Evolutionary conservation across 164 flowering plant genomes (phyloP).

Genomic region (Stephania japonica): DNA sequence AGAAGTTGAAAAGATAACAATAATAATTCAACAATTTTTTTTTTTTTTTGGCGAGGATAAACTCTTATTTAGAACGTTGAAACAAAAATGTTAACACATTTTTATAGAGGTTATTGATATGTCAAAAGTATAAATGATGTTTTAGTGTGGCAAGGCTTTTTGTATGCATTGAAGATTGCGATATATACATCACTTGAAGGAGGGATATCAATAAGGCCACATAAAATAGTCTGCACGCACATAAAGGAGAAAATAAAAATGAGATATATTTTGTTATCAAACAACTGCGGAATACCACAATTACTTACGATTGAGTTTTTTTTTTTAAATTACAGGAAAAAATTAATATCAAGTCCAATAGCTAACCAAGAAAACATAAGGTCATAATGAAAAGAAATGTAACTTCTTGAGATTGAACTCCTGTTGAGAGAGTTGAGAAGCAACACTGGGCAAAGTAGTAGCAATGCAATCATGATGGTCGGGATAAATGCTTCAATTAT

Average conservation of each 20-base stretch:
- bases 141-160: constrained; percentile 89
- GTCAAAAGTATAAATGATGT: constrained; percentile 55
- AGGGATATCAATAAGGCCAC: constrained; percentile 92
- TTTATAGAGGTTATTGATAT: too few species aligned
- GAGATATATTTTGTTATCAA: background rate
- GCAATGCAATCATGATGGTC: constrained; percentile 99
- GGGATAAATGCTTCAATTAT: constrained; percentile 91
- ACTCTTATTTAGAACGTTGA: too few species aligned
- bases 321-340: too few species aligned
- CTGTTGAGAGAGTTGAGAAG: constrained; percentile 94
- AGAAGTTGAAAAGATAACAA: too few species aligned
- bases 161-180: too few species aligned
- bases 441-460: constrained; percentile 98
- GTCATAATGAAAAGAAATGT: constrained; percentile 85
- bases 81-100: too few species aligned
- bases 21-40: too few species aligned
- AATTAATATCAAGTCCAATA: too few species aligned
- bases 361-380: constrained; percentile 85
- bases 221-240: constrained; percentile 48
- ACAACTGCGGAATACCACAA: too few species aligned
- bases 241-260: background rate
- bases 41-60: too few species aligned
- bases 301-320: too few species aligned
- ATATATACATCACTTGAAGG: constrained; percentile 96
- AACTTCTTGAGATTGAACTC: constrained; percentile 96